Evolutionary conservation across 2,329 filamentous ascomycete genomes (phyloP), one percentile per base, ranked within the genome.

Genomic region (Alternaria consortialis): DNA sequence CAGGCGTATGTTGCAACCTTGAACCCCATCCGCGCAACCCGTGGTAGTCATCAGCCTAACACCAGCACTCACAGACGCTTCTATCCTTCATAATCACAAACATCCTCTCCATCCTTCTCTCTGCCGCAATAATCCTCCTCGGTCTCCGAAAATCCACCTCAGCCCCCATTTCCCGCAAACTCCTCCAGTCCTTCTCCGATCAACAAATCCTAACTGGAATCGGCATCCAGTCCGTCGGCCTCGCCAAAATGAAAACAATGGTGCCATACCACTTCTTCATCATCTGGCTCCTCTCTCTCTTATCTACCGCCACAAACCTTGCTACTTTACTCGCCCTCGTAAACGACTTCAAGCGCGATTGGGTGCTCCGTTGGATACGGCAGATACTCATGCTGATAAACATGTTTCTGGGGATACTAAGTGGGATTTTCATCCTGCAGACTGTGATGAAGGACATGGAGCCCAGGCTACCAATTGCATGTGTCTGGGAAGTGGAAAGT

Each of bases 241-340:
- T 91, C 1, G 85, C 85, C 5, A 87, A 88, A 70, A 84, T 86
- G 71, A 77, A 83, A 46, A 80, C 80, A 5, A 84, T 91, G 73
- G 83, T 88, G 0, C 84, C 87, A 0, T 91, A 91, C 73, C 88
- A 91, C 77, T 90, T 91, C 80, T 90, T 90, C 79, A 84, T 90
- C 56, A 85, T 91, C 65, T 91, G 88, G 88, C 88, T 90, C 80
- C 79, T 91, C 2, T 87, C 86, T 0, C 77, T 90, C 12, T 80
- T 91, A 7, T 87, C 87, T 15, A 90, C 87, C 64, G 86, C 87
- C 1, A 89, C 88, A 3, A 88, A 91, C 74, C 88, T 90, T 60
- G 83, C 86, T 5, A 87, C 88, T 0, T 79, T 91, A 15, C 81
- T 91, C n/a, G 87, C 87, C 1, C 82, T 91, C 34, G 86, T 88